Percentiles rank a stretch among this genome's conserved stretches.
Conservation (phyloP, 1,284 basidiomycete species). For the Trichosporon sp. region DNA sequence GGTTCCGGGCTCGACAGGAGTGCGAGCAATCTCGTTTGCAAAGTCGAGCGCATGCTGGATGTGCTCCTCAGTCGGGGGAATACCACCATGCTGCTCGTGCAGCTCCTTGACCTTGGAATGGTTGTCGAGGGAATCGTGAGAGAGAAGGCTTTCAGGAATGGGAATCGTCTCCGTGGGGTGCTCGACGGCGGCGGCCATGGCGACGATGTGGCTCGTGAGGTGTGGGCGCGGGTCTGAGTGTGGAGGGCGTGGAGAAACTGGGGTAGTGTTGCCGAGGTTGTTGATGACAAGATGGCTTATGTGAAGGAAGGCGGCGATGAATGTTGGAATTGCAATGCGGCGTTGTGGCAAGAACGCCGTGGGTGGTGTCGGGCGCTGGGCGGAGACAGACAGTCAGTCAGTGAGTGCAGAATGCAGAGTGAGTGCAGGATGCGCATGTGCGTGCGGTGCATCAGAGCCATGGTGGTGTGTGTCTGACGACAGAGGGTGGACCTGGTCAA, state of each 20-base stretch:
- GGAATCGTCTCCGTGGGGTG: conserved; percentile 4
- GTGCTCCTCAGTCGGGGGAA: conserved; percentile 6
- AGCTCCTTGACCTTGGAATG: conserved; percentile 6
- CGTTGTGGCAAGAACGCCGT: background rate
- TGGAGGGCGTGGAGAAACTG: background rate
- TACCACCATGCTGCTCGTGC: conserved; percentile 12
- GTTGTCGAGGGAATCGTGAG: conserved; percentile 8
- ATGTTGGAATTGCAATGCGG: background rate
- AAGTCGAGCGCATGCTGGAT: conserved; percentile 11
- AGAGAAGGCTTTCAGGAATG: conserved; percentile 15
- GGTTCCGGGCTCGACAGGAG: conserved; percentile 2
- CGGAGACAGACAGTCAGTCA: too few relatives aligned
- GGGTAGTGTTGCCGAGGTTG: background rate
- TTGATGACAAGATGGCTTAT: background rate
- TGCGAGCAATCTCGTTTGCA: conserved; percentile 9
- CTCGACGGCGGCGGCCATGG: conserved; percentile 1
- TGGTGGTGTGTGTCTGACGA: background rate
- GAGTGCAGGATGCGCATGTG: too few relatives aligned
- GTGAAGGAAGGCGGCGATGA: background rate
- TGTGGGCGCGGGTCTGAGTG: background rate
- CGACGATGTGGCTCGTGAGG: background rate
- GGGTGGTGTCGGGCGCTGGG: background rate
- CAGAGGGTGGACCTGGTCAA: background rate
- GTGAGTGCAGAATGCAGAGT: too few relatives aligned
- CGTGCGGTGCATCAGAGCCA: too few relatives aligned